Conservation (phyloP, 805 yeast species). For the Candida ipomoeae region DNA sequence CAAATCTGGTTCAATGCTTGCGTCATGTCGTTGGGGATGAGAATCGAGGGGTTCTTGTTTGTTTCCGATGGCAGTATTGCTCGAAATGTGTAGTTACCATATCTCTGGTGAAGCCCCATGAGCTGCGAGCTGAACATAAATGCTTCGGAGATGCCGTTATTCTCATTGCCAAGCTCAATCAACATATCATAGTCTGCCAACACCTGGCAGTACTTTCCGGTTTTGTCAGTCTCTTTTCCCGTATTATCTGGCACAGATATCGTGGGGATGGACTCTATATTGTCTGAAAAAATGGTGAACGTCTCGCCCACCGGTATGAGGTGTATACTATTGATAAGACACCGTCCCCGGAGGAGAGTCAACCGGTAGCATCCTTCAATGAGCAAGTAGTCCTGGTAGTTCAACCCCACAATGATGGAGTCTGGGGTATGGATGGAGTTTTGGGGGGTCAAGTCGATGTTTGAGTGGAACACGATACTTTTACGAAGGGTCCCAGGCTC, state of each 20-base stretch:
- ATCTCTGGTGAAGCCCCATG: constrained; percentile 29
- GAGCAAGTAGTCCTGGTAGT: constrained; percentile 38
- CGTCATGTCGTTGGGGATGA: constrained; percentile 6
- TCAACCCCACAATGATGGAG: constrained; percentile 36
- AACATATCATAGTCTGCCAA: constrained; percentile 42
- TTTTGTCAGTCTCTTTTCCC: constrained; percentile 18
- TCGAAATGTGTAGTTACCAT: constrained; percentile 11
- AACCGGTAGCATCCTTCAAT: constrained; percentile 46
- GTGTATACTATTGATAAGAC: constrained; percentile 39
- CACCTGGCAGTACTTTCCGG: constrained; percentile 9
- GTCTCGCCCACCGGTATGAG: constrained; percentile 24
- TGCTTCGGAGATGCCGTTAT: constrained; percentile 44
- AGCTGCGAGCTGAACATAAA: constrained; percentile 43
- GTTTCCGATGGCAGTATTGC: constrained; percentile 1
- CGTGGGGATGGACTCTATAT: constrained; percentile 39
- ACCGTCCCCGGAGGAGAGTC: constrained; percentile 44
- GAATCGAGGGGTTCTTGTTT: constrained; percentile 3
- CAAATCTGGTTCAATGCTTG: constrained; percentile 4
- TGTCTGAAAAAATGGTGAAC: constrained; percentile 27
- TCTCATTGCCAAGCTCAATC: constrained; percentile 29
- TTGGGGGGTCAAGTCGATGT: constrained; percentile 4
- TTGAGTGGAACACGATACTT: constrained; percentile 5
- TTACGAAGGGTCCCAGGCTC: constrained; percentile 8
- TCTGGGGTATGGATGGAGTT: constrained; percentile 13
- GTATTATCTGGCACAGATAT: constrained; percentile 41